phyloP scores from a whole-genome alignment of 2,329 filamentous ascomycete genomes.

The Fusarium lateritium region DNA sequence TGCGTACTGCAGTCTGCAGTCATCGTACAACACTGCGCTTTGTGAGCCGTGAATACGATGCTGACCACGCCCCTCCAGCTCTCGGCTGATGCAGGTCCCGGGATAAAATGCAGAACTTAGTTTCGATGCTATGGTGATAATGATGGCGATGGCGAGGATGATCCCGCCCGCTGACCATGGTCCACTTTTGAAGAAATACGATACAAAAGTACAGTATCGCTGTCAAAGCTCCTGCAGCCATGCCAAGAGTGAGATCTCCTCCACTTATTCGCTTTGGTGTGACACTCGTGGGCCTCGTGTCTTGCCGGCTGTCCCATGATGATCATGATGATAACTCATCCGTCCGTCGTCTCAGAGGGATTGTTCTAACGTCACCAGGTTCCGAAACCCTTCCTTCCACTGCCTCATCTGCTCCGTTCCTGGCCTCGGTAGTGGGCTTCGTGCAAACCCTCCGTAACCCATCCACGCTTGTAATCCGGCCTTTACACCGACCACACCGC shows the following conservation, averaged over 20 bases:
- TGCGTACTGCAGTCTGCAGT: not conserved
- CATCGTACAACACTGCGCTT: conserved; percentile 15
- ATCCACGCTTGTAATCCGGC: conserved; percentile 75
- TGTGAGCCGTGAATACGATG: conserved; percentile 25
- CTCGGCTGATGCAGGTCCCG: conserved; percentile 37
- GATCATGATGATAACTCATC: not conserved
- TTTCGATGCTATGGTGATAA: conserved; percentile 3
- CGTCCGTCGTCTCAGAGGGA: conserved; percentile 53
- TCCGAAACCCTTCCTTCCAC: conserved; percentile 71
- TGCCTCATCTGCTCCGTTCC: conserved; percentile 62
- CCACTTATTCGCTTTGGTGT: conserved; percentile 27
- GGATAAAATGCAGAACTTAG: conserved; percentile 12
- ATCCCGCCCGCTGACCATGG: conserved; percentile 9
- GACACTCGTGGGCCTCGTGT: conserved; percentile 16
- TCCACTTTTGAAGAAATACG: not conserved
- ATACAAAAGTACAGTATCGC: not conserved
- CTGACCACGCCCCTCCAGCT: conserved; percentile 19
- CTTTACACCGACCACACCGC: conserved; percentile 81
- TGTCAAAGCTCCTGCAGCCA: conserved; percentile 21
- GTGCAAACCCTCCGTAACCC: conserved; percentile 73
- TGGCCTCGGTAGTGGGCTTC: conserved; percentile 58
- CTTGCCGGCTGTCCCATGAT: conserved; percentile 6
- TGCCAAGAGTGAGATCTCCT: conserved; percentile 1
- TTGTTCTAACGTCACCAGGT: conserved; percentile 67
- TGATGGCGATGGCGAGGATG: not conserved